Evolutionary conservation across 1,284 basidiomycete species (phyloP).

Genomic region (Melampsora americana): DNA sequence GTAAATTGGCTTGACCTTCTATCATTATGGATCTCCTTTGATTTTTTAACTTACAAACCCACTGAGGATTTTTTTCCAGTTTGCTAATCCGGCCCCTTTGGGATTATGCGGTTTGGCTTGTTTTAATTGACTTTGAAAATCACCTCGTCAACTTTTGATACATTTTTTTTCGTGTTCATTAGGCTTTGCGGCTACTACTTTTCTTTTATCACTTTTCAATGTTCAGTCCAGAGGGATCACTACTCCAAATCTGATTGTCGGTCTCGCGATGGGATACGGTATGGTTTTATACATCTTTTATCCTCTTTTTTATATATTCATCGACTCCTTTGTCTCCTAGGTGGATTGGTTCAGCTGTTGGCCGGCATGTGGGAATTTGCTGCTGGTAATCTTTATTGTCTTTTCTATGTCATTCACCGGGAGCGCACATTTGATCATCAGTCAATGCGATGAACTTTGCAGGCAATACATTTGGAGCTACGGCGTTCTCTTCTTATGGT

Average conservation of each 20-base stretch:
- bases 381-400: background rate
- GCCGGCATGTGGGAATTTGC: conserved; percentile 60
- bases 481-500: conserved; percentile 57
- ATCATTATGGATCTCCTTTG: too few relatives aligned
- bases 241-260: conserved; percentile 70
- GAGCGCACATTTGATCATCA: background rate
- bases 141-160: background rate
- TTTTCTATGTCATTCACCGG: background rate
- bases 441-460: conserved; percentile 60
- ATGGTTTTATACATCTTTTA: background rate
- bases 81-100: background rate
- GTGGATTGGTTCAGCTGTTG: conserved; percentile 70
- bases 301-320: conserved; percentile 3
- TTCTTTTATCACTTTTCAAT: conserved; percentile 58
- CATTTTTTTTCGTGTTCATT: conserved; percentile 46
- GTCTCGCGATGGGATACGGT: conserved; percentile 69
- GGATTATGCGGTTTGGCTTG: background rate
- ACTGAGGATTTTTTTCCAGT: background rate
- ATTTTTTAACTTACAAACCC: too few relatives aligned
- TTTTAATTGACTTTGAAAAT: background rate
- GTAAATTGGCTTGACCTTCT: background rate
- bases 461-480: conserved; percentile 63
- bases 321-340: conserved; percentile 52
- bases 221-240: conserved; percentile 54
- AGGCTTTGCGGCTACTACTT: conserved; percentile 59